These are phyloP conservation scores for Cyclostephanos tholiformis DNA, from an alignment of 108 stramenopile genomes.

Conservation along the genomic window DNA sequence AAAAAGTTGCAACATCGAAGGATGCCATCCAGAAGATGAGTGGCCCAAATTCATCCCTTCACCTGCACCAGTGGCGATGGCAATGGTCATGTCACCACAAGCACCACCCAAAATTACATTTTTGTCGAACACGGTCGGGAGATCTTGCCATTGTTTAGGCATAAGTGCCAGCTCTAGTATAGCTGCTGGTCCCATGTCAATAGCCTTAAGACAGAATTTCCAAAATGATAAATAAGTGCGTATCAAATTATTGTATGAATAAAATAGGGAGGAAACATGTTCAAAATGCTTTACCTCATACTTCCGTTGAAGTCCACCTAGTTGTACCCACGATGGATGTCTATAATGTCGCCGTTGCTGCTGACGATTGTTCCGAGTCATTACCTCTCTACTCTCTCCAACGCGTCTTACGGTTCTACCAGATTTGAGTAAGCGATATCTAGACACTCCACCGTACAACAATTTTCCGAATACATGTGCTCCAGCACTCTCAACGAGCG, in stretches of 20 bases:
- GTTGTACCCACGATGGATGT: constrained; percentile 72
- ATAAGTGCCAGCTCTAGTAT: constrained; percentile 68
- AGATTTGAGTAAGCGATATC: constrained; percentile 58
- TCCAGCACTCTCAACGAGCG: constrained; percentile 63
- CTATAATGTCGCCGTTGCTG: constrained; percentile 24
- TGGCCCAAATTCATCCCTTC: constrained; percentile 56
- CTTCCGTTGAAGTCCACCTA: constrained; percentile 72
- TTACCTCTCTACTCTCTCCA: constrained; percentile 57
- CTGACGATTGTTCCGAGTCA: constrained; percentile 30
- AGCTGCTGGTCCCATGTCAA: constrained; percentile 77
- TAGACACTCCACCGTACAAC: constrained; percentile 72
- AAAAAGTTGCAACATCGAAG: constrained; percentile 26
- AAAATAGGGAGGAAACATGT: no score
- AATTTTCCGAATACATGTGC: constrained; percentile 77
- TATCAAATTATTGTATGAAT: not conserved
- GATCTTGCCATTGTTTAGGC: constrained; percentile 53
- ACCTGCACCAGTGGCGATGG: constrained; percentile 10
- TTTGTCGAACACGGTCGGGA: constrained; percentile 42
- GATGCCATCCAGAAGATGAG: constrained; percentile 51
- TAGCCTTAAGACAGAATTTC: constrained; percentile 19
- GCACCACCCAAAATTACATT: constrained; percentile 29
- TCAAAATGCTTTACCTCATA: constrained; percentile 48
- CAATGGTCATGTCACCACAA: constrained; percentile 56
- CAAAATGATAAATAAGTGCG: no score
- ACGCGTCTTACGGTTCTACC: constrained; percentile 38